Evolutionary conservation across 305 asterid genomes (phyloP).

Genomic region (Lippia alba): DNA sequence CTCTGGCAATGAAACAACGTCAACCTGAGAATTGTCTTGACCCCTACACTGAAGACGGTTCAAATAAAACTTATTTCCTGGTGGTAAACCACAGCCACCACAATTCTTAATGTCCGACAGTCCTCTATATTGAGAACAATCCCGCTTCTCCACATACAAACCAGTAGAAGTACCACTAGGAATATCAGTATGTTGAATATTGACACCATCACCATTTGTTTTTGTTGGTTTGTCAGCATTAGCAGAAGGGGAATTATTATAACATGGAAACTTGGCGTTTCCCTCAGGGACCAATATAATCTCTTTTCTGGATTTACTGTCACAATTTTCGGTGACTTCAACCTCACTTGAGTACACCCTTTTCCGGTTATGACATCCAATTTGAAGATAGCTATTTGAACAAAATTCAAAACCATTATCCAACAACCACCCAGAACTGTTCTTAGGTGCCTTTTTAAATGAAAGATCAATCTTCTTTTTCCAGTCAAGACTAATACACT

Average conservation of each 20-base stretch:
- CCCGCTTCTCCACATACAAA: constrained; percentile 36
- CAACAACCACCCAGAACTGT: constrained; percentile 26
- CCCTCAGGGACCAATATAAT: constrained; percentile 39
- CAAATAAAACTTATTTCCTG: constrained; percentile 78
- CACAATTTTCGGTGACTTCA: constrained; percentile 42
- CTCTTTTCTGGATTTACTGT: constrained; percentile 34
- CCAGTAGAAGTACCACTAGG: constrained; percentile 34
- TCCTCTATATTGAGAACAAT: constrained; percentile 37
- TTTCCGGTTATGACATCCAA: constrained; percentile 48
- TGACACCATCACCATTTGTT: too few relatives aligned
- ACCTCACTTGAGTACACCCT: constrained; percentile 50
- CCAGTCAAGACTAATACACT: constrained; percentile 38
- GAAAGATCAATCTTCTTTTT: constrained; percentile 32
- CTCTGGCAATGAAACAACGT: constrained; percentile 77
- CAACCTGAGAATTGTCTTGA: constrained; percentile 42
- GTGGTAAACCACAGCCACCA: constrained; percentile 51
- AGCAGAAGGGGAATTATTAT: constrained; percentile 28
- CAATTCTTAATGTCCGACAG: constrained; percentile 34
- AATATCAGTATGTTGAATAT: too few relatives aligned
- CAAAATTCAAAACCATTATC: constrained; percentile 35
- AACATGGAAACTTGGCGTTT: constrained; percentile 28
- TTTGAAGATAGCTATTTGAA: constrained; percentile 33
- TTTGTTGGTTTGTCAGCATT: too few relatives aligned
- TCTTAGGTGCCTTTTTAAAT: constrained; percentile 33
- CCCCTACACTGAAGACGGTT: constrained; percentile 63